Evolutionary conservation across 2,329 filamentous ascomycete species (phyloP).

Genomic region (Microcera coccophila): DNA sequence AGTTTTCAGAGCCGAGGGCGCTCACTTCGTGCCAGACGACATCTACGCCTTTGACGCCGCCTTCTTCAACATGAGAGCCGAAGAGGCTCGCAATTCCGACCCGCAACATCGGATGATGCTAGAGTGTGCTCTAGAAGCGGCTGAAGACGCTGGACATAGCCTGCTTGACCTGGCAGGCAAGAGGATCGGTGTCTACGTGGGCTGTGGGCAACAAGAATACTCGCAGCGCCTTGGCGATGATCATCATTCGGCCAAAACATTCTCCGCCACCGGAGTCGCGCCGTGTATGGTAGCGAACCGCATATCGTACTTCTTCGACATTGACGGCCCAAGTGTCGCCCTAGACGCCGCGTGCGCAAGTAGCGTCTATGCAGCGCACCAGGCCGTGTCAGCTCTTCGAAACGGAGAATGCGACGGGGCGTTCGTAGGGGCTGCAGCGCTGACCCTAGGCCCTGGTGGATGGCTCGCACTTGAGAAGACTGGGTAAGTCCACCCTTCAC

Average conservation of each 20-base stretch:
- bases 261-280: slow-evolving; percentile 25
- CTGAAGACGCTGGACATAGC: slow-evolving; percentile 28
- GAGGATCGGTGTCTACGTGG: slow-evolving; percentile 30
- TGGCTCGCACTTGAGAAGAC: slow-evolving; percentile 4
- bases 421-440: slow-evolving; percentile 43
- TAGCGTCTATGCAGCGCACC: slow-evolving; percentile 28
- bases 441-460: slow-evolving; percentile 42
- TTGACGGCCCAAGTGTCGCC: slow-evolving; percentile 32
- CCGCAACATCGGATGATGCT: slow-evolving; percentile 22
- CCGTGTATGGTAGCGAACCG: slow-evolving; percentile 36
- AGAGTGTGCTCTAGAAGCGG: slow-evolving; percentile 19
- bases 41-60: slow-evolving; percentile 19
- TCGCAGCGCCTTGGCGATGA: slow-evolving; percentile 45
- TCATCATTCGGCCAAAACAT: slow-evolving; percentile 4
- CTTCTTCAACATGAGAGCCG: slow-evolving; percentile 22
- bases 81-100: slow-evolving; percentile 27
- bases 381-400: slow-evolving; percentile 25
- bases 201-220: slow-evolving; percentile 45
- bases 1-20: slow-evolving; percentile 10
- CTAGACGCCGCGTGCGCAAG: slow-evolving; percentile 34
- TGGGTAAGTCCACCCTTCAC: slow-evolving; percentile 2
- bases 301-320: slow-evolving; percentile 38
- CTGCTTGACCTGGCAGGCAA: slow-evolving; percentile 22
- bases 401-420: slow-evolving; percentile 31
- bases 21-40: slow-evolving; percentile 22